These are phyloP conservation scores for Aspergillus biplanus DNA, from an alignment of 495 filamentous ascomycete genomes.

Conservation along the genomic window DNA sequence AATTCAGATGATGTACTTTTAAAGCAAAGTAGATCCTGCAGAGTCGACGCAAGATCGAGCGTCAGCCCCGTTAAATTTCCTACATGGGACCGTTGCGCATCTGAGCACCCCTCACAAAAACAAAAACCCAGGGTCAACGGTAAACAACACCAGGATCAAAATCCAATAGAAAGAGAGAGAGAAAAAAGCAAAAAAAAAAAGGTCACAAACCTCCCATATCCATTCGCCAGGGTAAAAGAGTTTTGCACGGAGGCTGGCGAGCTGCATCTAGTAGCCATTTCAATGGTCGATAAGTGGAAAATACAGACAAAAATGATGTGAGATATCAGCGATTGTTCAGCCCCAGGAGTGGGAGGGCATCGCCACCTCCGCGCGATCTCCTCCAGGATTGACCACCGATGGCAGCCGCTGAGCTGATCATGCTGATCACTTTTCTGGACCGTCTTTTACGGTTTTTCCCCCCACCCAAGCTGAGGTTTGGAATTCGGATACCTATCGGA, in stretches of 20 bases:
- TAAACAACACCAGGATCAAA: too few species aligned
- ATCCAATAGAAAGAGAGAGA: background rate
- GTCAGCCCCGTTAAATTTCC: background rate
- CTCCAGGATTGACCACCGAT: slow-evolving; percentile 17
- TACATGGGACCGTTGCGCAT: background rate
- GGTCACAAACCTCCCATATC: background rate
- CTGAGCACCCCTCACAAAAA: background rate
- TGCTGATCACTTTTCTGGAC: background rate
- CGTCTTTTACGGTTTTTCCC: background rate
- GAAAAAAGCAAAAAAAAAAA: slow-evolving; percentile 3
- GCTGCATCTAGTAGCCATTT: background rate
- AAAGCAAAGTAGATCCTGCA: background rate
- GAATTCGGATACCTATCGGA: too few species aligned
- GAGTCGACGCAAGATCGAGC: background rate
- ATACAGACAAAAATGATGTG: slow-evolving; percentile 15
- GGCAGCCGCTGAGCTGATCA: slow-evolving; percentile 20
- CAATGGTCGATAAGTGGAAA: background rate
- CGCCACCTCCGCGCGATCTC: slow-evolving; percentile 11
- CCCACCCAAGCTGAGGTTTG: too few species aligned
- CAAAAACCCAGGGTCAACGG: too few species aligned
- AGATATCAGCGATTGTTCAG: slow-evolving; percentile 21
- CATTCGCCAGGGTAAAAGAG: background rate
- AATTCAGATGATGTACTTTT: too few species aligned
- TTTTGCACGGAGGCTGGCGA: slow-evolving; percentile 12
- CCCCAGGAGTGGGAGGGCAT: slow-evolving; percentile 16